Evolutionary conservation across 2,329 filamentous ascomycete species (phyloP).

Genomic region (Ambrosiella beaveri): DNA sequence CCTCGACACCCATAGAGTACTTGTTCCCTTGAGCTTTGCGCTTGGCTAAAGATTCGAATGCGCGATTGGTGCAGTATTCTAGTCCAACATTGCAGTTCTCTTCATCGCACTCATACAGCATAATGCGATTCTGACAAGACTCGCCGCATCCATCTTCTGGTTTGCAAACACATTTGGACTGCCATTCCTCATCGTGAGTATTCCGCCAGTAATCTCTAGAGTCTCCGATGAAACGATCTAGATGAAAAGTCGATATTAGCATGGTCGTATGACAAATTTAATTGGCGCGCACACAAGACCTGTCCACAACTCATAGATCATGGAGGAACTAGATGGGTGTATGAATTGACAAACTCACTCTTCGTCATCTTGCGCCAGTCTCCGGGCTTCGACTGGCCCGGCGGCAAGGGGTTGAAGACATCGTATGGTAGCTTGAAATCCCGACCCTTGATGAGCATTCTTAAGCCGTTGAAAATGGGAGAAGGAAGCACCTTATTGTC

Average conservation of each 20-base stretch:
- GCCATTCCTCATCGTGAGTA: slow-evolving; percentile 48
- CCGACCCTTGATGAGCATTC: slow-evolving; percentile 51
- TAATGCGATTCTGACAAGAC: slow-evolving; percentile 82
- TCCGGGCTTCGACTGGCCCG: slow-evolving; percentile 76
- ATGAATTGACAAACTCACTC: slow-evolving; percentile 40
- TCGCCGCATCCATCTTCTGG: slow-evolving; percentile 70
- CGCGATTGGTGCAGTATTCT: slow-evolving; percentile 66
- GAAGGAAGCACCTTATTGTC: slow-evolving; percentile 47
- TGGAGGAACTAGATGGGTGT: not conserved
- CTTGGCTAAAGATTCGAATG: slow-evolving; percentile 62
- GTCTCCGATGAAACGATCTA: slow-evolving; percentile 81
- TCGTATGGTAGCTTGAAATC: slow-evolving; percentile 85
- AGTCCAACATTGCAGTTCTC: slow-evolving; percentile 69
- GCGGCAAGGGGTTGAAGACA: slow-evolving; percentile 71
- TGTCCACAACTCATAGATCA: not conserved
- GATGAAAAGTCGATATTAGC: not conserved
- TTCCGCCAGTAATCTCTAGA: slow-evolving; percentile 69
- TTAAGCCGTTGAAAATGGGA: slow-evolving; percentile 63
- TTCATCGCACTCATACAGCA: slow-evolving; percentile 92
- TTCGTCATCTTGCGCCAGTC: slow-evolving; percentile 86
- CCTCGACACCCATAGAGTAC: slow-evolving; percentile 85
- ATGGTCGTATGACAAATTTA: too few species aligned
- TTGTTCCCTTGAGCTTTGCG: slow-evolving; percentile 64
- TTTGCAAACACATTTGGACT: slow-evolving; percentile 62
- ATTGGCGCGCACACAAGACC: too few species aligned